Evolutionary conservation across 306 rosid species (phyloP).

Genomic region (Canavalia gladiata): DNA sequence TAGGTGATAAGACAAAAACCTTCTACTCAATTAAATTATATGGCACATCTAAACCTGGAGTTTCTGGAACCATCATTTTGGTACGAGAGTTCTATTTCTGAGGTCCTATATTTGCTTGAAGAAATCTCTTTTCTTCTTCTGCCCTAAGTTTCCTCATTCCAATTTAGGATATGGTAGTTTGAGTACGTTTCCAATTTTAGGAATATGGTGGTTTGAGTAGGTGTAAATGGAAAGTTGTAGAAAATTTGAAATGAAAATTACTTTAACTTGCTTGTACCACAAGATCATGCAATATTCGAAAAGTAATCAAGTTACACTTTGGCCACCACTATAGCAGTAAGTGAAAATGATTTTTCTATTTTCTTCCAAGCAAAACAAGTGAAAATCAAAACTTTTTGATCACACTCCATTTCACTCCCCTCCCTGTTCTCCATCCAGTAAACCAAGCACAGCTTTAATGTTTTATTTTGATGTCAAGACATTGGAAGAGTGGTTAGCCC

Average conservation of each 20-base stretch:
- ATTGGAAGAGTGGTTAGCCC: slow-evolving; percentile 20
- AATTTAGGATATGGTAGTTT: no score
- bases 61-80: background rate
- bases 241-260: no score
- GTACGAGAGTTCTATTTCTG: background rate
- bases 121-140: background rate
- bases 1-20: slow-evolving; percentile 31
- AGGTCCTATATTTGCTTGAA: background rate
- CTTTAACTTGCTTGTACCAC: no score
- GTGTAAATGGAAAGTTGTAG: no score
- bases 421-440: background rate
- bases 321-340: background rate
- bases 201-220: no score
- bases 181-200: no score
- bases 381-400: background rate
- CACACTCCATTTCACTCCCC: background rate
- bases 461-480: background rate
- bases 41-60: no score
- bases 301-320: no score
- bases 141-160: no score
- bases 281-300: no score
- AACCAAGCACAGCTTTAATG: slow-evolving; percentile 4
- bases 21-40: background rate
- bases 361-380: background rate
- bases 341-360: background rate